phyloP scores from a whole-genome alignment of 2,329 filamentous ascomycete genomes.

The Botryotinia convoluta region DNA sequence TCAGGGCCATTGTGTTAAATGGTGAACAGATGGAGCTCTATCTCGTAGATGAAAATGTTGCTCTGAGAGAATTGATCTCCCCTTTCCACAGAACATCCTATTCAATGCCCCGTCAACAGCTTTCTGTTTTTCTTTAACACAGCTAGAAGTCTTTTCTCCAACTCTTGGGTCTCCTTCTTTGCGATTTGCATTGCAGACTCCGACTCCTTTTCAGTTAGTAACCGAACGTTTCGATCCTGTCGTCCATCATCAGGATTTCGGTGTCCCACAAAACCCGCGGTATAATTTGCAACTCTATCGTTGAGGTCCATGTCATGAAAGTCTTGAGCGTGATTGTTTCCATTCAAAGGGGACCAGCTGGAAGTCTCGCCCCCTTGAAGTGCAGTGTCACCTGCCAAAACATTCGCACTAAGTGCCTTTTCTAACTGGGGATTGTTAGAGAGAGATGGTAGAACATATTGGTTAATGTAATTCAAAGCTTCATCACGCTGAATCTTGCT shows the following conservation, averaged over 20 bases:
- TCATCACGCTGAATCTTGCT: slow-evolving; percentile 66
- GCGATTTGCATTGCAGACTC: slow-evolving; percentile 52
- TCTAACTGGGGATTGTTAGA: slow-evolving; percentile 39
- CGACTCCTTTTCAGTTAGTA: slow-evolving; percentile 62
- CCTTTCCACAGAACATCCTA: not conserved
- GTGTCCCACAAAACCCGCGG: slow-evolving; percentile 35
- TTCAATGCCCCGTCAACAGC: slow-evolving; percentile 42
- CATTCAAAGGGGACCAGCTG: slow-evolving; percentile 31
- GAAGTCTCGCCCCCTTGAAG: slow-evolving; percentile 31
- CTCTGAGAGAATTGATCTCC: not conserved
- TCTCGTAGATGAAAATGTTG: not conserved
- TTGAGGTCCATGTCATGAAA: slow-evolving; percentile 32
- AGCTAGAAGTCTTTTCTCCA: slow-evolving; percentile 60
- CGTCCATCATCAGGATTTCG: slow-evolving; percentile 35
- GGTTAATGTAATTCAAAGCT: slow-evolving; percentile 66
- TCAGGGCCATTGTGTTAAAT: not conserved
- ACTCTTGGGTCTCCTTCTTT: slow-evolving; percentile 58
- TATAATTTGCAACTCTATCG: slow-evolving; percentile 37
- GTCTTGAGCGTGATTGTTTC: slow-evolving; percentile 25
- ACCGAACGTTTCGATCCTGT: slow-evolving; percentile 38
- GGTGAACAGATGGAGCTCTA: not conserved
- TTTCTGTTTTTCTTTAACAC: slow-evolving; percentile 59
- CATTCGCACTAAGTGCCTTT: slow-evolving; percentile 38
- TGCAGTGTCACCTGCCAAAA: slow-evolving; percentile 34
- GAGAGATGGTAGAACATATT: slow-evolving; percentile 58